A percentile compares a stretch with the other conserved stretches of the same genome.
Evolutionary conservation across 306 rosid genomes (phyloP).

Genomic region (Crotalaria pallida): DNA sequence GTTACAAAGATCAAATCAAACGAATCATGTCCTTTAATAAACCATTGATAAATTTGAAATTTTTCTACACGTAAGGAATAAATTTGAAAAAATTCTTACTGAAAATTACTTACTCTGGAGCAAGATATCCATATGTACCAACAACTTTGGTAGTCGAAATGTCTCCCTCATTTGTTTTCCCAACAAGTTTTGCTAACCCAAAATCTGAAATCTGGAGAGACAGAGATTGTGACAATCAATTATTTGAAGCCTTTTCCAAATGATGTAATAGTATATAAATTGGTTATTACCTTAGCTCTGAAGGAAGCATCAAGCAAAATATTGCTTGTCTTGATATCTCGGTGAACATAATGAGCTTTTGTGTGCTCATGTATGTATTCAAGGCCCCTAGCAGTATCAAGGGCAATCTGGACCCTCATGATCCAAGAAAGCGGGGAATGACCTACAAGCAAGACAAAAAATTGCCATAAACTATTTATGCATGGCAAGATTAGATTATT

Average conservation of each 20-base stretch:
- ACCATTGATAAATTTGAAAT: no score
- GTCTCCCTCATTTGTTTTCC: constrained; percentile 77
- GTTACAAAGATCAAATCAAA: no score
- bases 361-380: constrained; percentile 99
- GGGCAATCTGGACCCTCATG: constrained; percentile 89
- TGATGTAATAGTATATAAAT: not conserved
- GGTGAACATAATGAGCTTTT: constrained; percentile 85
- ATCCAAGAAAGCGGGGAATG: constrained; percentile 94
- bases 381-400: constrained; percentile 95
- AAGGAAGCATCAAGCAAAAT: constrained; percentile 84
- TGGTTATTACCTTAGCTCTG: constrained; percentile 67
- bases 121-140: constrained; percentile 95
- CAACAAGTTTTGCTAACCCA: constrained; percentile 92
- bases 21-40: no score
- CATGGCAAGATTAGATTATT: constrained; percentile 1
- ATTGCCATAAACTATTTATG: constrained; percentile 11
- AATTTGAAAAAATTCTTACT: not conserved
- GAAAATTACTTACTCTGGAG: constrained; percentile 78
- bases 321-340: constrained; percentile 98
- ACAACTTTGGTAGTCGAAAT: constrained; percentile 79
- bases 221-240: constrained; percentile 4
- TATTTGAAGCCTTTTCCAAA: constrained; percentile 7
- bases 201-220: constrained; percentile 83
- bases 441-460: constrained; percentile 42
- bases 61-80: not conserved